Evolutionary conservation across 2,329 filamentous ascomycete species (phyloP).

Genomic region (Ceratocystis albifundus): DNA sequence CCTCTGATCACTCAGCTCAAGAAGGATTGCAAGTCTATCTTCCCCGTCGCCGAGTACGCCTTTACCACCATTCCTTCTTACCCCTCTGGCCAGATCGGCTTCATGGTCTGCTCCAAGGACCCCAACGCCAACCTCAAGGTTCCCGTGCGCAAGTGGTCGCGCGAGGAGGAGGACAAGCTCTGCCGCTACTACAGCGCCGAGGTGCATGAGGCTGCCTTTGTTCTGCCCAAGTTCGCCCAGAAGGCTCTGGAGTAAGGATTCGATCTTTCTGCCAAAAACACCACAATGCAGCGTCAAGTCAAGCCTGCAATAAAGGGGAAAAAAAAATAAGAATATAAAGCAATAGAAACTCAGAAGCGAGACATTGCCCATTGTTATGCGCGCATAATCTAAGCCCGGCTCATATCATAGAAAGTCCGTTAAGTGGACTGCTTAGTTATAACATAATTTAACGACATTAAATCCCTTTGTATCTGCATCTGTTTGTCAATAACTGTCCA

Average conservation of each 20-base stretch:
- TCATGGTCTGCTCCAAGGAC: conserved; percentile 99
- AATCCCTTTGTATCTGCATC: not conserved
- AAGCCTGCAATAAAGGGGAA: not conserved
- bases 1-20: conserved; percentile 87
- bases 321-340: conserved; percentile 13
- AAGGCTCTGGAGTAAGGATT: conserved; percentile 53
- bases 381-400: not conserved
- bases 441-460: conserved; percentile 7
- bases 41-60: conserved; percentile 94
- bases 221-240: conserved; percentile 86
- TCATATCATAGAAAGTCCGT: conserved; percentile 4
- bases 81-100: conserved; percentile 96
- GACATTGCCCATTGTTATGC: conserved; percentile 1
- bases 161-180: conserved; percentile 82
- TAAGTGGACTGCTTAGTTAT: not conserved
- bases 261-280: not conserved
- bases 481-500: not conserved
- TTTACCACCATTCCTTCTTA: conserved; percentile 99
- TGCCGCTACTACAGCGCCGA: conserved; percentile 97
- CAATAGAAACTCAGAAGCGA: not conserved
- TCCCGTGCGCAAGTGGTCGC: conserved; percentile 68
- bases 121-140: conserved; percentile 68
- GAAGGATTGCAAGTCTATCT: conserved; percentile 93
- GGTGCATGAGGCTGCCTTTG: conserved; percentile 88
- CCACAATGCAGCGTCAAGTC: not conserved